These are phyloP conservation scores for Parmales sp. DNA, from an alignment of 108 stramenopile genomes.

Conservation along the genomic window DNA sequence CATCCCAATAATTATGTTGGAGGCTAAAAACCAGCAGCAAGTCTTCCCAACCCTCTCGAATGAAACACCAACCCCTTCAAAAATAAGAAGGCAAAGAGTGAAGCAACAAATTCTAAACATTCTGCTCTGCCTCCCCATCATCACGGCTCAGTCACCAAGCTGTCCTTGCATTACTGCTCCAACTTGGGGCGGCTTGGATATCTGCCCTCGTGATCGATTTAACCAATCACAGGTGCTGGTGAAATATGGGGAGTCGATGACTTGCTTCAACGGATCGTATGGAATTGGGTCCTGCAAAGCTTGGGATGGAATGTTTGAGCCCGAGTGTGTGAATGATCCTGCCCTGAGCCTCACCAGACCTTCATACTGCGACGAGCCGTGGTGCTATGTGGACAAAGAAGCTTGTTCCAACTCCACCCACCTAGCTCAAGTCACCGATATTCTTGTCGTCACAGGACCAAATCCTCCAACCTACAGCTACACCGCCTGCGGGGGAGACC, in stretches of 20 bases:
- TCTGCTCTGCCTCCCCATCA: neutral
- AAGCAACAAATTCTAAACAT: neutral
- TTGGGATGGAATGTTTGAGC: neutral
- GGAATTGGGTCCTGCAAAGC: conserved; percentile 1
- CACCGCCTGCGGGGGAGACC: neutral
- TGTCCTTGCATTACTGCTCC: conserved; percentile 4
- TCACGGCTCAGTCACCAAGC: neutral
- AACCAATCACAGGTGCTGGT: too few relatives aligned
- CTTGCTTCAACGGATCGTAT: neutral
- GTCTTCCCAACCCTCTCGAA: too few relatives aligned
- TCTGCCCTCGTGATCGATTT: neutral
- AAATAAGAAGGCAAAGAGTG: neutral
- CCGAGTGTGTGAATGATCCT: neutral
- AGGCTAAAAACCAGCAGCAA: too few relatives aligned
- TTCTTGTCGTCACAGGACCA: neutral
- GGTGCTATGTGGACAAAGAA: conserved; percentile 2
- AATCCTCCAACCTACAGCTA: neutral
- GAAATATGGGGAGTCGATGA: too few relatives aligned
- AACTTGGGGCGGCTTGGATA: neutral
- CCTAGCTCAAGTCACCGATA: neutral
- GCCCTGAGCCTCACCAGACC: neutral
- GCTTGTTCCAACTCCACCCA: neutral
- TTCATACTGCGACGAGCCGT: neutral
- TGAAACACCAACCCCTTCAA: neutral
- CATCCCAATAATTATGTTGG: too few relatives aligned